Base-by-base conservation (phyloP, 768 basidiomycete species). In the Suillus brevipes region DNA sequence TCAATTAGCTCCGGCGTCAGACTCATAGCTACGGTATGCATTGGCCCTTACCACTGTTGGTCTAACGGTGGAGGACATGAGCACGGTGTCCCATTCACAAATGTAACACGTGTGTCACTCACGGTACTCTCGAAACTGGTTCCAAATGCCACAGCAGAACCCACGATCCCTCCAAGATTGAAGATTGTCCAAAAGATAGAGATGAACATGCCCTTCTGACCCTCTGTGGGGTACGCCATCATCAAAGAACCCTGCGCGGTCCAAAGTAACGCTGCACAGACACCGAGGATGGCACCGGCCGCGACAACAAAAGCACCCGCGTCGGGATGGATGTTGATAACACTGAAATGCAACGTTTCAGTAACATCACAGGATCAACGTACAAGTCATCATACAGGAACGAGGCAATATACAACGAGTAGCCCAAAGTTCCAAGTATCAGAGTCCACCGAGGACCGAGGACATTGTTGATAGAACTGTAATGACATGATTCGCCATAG, bases 171-270 rank as follows among this genome's bases (percentile, higher is more conserved):
- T 47, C 90, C 90, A 28, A 90, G 69, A 69, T 90, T 91, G 79
- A 93, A 92, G 65, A 92, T 89, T 59, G 83, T 75, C 90, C 90
- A 92, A 78, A 91, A 91, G 42, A 90, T 84, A 53, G 82, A 86
- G 56, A 92, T 89, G 76, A 82, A 91, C 50, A 74, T 81, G 28
- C 90, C 90, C 75, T 92, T 92, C 74, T 91, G 84, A 58, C 74
- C 73, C 74, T 92, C 90, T 4, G 88, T 89, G 0, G 90, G 89
- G 74, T 92, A 92, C 2, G 89, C 85, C 73, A 93, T 75, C 86
- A 91, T 92, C 61, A 92, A 77, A 16, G 87, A 87, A 20, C 90
- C 91, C 70, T 92, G 90, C 0, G 89, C 89, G 0, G 89, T 87
- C 91, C 90, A 91, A 9, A 91, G 78, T 53, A 92, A 74, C 18